Base-by-base conservation (phyloP, 108 stramenopile species). In the Conticribra weissflogii region DNA sequence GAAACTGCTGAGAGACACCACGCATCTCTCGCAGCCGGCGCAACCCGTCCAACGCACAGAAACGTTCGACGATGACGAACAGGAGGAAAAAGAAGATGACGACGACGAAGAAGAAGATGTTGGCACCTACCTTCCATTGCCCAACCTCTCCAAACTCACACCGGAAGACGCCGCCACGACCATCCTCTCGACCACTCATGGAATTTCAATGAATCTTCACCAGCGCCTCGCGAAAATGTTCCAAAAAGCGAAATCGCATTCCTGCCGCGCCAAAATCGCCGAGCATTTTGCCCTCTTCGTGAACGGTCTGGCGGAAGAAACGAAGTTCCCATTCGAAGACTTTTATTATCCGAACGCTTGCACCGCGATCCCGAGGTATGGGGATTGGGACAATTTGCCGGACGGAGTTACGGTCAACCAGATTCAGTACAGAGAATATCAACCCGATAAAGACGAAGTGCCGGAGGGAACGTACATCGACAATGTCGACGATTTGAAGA, bases 191-290 rank as follows among this genome's bases (percentile, higher is more conserved):
- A 46, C 74, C 41, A 49, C 34, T 21, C 21, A 32, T 19, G 76
- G 68, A 9, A 57, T 78, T 8, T 7, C 76, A 3, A 23, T 41
- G 45, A 54, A 49, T n/a, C 54, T 80, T 9, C 68, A 71, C 12
- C 23, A 48, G 16, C 73, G 91, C 1, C 46, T 92, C 1, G 33
- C 50, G 5, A 69, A 55, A 25, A 59, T 93, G 53, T 93, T 86
- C 66, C 49, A 78, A 56, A 88, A 89, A 59, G 76, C 94, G 34
- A 86, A 67, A 25, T 80, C 92, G n/a, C 75, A 84, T 17, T 85
- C 89, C 66, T 96, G 94, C 68, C 79, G 94, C 3, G 76, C 76
- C 9, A 78, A 85, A 72, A 93, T 96, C 51, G 90, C 85, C 16
- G 76, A 87, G 53, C 90, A 92, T 52, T 82, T 83, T 47, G 84